These are phyloP conservation scores for Ensete glaucum DNA, from an alignment of 176 grass and related monocot species.

Conservation along the genomic window DNA sequence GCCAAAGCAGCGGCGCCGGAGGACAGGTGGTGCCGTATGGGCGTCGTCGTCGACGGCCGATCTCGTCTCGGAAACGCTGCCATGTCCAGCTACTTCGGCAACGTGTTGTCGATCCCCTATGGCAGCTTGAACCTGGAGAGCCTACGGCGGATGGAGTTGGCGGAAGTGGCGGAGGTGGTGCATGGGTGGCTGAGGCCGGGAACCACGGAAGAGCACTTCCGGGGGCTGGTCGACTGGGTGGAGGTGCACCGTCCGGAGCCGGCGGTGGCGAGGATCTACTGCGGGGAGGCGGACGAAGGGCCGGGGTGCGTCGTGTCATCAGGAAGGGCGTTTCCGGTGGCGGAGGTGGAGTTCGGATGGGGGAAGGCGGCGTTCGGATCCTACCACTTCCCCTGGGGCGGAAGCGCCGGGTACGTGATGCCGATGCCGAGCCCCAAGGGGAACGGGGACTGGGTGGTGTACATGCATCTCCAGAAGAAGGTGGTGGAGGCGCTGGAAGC, in stretches of 20 bases:
- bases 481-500: constrained; percentile 39
- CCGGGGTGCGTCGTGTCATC: constrained; percentile 47
- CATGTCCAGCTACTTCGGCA: constrained; percentile 60
- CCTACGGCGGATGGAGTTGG: constrained; percentile 22
- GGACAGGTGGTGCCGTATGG: constrained; percentile 48
- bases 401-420: constrained; percentile 46
- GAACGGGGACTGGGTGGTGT: constrained; percentile 55
- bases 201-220: constrained; percentile 43
- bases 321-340: constrained; percentile 33
- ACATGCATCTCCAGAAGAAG: constrained; percentile 33
- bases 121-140: constrained; percentile 17
- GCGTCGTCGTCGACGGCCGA: constrained; percentile 57
- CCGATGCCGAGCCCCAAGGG: constrained; percentile 49
- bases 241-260: constrained; percentile 40
- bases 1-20: constrained; percentile 14
- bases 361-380: constrained; percentile 44
- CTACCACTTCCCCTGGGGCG: constrained; percentile 56
- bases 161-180: constrained; percentile 43
- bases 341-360: constrained; percentile 43
- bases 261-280: constrained; percentile 32
- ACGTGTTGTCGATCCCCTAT: constrained; percentile 58
- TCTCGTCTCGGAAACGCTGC: constrained; percentile 18
- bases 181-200: constrained; percentile 38
- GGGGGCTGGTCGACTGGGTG: constrained; percentile 44
- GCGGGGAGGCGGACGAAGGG: constrained; percentile 14